Conservation (phyloP, 23 red algal species). For the Gracilaria domingensis region DNA sequence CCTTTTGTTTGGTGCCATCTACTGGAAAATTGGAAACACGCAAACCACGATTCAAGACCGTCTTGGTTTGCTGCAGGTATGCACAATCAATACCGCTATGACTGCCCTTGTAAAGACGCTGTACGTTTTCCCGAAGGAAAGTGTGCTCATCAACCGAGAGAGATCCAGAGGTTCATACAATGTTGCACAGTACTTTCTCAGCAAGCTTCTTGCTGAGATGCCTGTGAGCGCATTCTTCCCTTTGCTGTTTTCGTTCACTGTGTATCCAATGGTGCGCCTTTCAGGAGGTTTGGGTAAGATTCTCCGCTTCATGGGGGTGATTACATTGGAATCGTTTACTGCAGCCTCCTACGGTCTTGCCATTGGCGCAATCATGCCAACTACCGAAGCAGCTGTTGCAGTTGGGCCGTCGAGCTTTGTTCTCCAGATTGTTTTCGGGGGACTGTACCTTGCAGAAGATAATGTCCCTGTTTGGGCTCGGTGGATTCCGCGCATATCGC, state of each 20-base stretch:
- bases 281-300: slow-evolving; percentile 50
- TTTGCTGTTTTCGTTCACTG: slow-evolving; percentile 77
- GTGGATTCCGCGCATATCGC: slow-evolving; percentile 82
- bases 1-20: slow-evolving; percentile 91
- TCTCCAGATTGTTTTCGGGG: slow-evolving; percentile 92
- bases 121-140: slow-evolving; percentile 83
- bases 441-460: slow-evolving; percentile 73
- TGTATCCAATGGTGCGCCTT: slow-evolving; percentile 87
- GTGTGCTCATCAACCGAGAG: slow-evolving; percentile 82
- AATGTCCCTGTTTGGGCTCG: slow-evolving; percentile 72
- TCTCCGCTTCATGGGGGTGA: slow-evolving; percentile 65
- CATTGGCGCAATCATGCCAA: slow-evolving; percentile 81
- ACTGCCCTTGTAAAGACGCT: slow-evolving; percentile 87
- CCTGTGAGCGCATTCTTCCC: slow-evolving; percentile 87
- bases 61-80: slow-evolving; percentile 92
- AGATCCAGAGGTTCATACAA: slow-evolving; percentile 87
- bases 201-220: slow-evolving; percentile 90
- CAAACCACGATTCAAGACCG: slow-evolving; percentile 80
- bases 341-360: slow-evolving; percentile 78
- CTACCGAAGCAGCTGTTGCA: slow-evolving; percentile 84
- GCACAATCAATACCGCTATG: slow-evolving; percentile 91
- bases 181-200: slow-evolving; percentile 79
- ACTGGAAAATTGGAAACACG: slow-evolving; percentile 81
- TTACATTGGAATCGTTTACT: slow-evolving; percentile 90
- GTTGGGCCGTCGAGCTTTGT: slow-evolving; percentile 87